Evolutionary conservation across 2,329 filamentous ascomycete genomes (phyloP).

Genomic region (Cercospora zeina): DNA sequence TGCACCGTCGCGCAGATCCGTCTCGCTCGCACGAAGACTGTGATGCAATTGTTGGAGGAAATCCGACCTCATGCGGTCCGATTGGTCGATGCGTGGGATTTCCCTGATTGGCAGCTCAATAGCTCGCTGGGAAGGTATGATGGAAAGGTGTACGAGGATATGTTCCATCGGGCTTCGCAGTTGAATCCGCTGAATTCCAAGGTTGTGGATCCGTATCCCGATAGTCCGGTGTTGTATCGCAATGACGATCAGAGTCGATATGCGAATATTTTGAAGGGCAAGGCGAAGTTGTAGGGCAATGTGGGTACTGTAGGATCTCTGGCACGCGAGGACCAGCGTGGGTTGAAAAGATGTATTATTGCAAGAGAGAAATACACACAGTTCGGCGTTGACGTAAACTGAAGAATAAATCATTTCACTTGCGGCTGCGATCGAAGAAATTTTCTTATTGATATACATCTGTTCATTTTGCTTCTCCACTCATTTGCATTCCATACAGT

Average conservation of each 20-base stretch:
- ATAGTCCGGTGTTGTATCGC: conserved; percentile 62
- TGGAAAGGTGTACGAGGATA: conserved; percentile 74
- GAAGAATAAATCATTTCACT: neutral
- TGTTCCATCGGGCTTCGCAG: conserved; percentile 71
- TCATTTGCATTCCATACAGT: neutral
- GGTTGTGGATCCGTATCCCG: conserved; percentile 71
- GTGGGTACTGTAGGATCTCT: neutral
- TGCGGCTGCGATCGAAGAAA: neutral
- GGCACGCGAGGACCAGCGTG: neutral
- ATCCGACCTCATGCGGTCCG: conserved; percentile 71
- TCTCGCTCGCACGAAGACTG: conserved; percentile 64
- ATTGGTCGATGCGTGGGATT: conserved; percentile 72
- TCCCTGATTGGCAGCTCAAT: conserved; percentile 77
- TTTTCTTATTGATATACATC: neutral
- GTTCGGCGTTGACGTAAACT: neutral
- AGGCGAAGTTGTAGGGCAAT: conserved; percentile 14
- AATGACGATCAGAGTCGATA: conserved; percentile 49
- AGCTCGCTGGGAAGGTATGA: conserved; percentile 68
- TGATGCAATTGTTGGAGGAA: conserved; percentile 69
- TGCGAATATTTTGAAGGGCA: conserved; percentile 44
- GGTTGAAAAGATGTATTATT: conserved; percentile 2
- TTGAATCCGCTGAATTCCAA: conserved; percentile 72
- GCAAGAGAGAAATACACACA: neutral
- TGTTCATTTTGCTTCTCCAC: neutral
- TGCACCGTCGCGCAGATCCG: conserved; percentile 72